phyloP scores from a whole-genome alignment of 2,329 filamentous ascomycete genomes.

The Fusarium humuli region DNA sequence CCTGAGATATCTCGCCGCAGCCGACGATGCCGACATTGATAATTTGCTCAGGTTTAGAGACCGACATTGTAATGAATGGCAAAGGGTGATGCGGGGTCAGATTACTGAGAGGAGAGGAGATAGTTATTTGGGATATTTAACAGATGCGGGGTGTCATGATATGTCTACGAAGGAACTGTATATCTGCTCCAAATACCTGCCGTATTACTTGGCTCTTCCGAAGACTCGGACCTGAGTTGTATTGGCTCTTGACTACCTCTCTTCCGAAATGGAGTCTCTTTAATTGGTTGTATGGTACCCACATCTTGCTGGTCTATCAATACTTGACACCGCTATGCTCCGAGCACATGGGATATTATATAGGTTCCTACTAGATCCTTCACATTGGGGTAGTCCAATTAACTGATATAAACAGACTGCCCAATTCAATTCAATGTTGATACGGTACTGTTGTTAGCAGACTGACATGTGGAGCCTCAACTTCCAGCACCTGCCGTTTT shows the following conservation, averaged over 20 bases:
- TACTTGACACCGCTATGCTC: not conserved
- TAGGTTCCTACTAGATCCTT: not conserved
- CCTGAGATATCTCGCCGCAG: conserved; percentile 51
- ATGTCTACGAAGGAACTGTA: not conserved
- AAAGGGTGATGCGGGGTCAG: not conserved
- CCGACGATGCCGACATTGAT: conserved; percentile 7
- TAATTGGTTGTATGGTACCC: not conserved
- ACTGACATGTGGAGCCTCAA: not conserved
- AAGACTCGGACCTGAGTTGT: not conserved
- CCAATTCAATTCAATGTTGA: too few species aligned
- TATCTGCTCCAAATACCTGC: not conserved
- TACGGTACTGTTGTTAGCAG: not conserved
- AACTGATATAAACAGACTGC: not conserved
- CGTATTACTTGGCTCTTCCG: not conserved
- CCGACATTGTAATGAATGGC: not conserved
- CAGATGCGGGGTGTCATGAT: not conserved
- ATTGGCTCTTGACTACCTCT: not conserved
- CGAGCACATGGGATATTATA: not conserved
- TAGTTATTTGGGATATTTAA: not conserved
- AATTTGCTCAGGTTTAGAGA: not conserved
- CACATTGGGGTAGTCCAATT: fast-evolving
- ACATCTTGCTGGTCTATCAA: not conserved
- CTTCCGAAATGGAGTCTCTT: not conserved
- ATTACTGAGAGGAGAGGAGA: not conserved
- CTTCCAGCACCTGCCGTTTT: conserved; percentile 2